Conservation (phyloP, 805 yeast species). For the Wickerhamia fluorescens region DNA sequence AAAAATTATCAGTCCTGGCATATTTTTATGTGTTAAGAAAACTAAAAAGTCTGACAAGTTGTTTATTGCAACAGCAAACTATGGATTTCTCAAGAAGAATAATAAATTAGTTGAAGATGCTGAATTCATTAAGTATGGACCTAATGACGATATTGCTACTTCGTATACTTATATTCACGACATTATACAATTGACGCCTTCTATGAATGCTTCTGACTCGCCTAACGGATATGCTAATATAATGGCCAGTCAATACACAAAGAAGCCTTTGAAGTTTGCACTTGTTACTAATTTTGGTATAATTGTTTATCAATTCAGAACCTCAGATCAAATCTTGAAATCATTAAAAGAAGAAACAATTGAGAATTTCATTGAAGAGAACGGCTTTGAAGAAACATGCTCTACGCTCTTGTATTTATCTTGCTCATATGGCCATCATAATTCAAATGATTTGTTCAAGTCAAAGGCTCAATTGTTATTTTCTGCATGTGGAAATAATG, state of each 20-base stretch:
- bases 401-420: conserved; percentile 81
- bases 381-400: conserved; percentile 87
- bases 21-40: conserved; percentile 62
- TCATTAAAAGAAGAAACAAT: conserved; percentile 60
- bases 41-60: conserved; percentile 41
- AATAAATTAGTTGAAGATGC: conserved; percentile 75
- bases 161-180: conserved; percentile 49
- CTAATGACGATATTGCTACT: conserved; percentile 13
- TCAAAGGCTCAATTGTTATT: conserved; percentile 45
- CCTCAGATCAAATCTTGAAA: conserved; percentile 74
- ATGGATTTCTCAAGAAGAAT: conserved; percentile 72
- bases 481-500: conserved; percentile 48
- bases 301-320: conserved; percentile 66
- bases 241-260: conserved; percentile 77
- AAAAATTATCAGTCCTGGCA: conserved; percentile 75
- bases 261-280: conserved; percentile 64
- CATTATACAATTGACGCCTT: conserved; percentile 61
- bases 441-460: conserved; percentile 42
- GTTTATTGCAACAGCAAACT: conserved; percentile 76
- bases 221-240: conserved; percentile 83
- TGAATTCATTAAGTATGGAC: conserved; percentile 44
- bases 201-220: conserved; percentile 62
- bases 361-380: conserved; percentile 62
- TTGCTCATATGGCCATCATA: conserved; percentile 53
- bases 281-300: conserved; percentile 76